Evolutionary conservation across 169 alveolate genomes (phyloP).

Genomic region (Plasmodium falciparum): DNA sequence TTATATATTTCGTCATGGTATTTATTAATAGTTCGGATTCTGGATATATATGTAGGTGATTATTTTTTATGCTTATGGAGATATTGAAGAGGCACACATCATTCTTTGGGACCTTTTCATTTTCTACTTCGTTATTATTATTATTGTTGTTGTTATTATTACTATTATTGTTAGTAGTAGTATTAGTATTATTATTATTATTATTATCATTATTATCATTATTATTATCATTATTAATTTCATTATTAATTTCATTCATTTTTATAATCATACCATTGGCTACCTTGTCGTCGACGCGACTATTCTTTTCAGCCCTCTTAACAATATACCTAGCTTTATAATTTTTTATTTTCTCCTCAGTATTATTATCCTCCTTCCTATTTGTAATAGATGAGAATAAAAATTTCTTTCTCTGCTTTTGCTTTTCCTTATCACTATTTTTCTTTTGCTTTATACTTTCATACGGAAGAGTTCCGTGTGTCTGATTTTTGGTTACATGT

Average conservation of each 20-base stretch:
- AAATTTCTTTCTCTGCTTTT: too few species aligned
- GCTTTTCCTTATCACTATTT: too few species aligned
- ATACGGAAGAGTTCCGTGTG: too few species aligned
- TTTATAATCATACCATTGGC: neutral
- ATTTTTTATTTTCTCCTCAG: neutral
- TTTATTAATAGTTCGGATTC: slow-evolving; percentile 29
- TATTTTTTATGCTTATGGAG: slow-evolving; percentile 11
- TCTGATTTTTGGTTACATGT: too few species aligned
- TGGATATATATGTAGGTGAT: slow-evolving; percentile 13
- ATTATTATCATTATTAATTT: neutral
- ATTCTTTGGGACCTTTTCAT: slow-evolving; percentile 3
- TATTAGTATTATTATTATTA: neutral
- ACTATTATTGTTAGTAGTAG: neutral
- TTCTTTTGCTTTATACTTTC: too few species aligned
- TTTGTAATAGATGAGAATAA: too few species aligned
- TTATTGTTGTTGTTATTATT: neutral
- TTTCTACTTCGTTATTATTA: neutral
- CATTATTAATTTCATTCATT: neutral
- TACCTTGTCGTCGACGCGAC: neutral
- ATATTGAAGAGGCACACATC: slow-evolving; percentile 40
- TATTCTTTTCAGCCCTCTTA: neutral
- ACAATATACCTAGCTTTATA: too few species aligned
- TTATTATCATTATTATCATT: neutral
- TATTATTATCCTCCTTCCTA: too few species aligned
- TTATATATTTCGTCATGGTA: slow-evolving; percentile 8